Evolutionary conservation across 2,329 filamentous ascomycete species (phyloP), one percentile per base, ranked within the genome.

Genomic region (Phialophora verrucosa): DNA sequence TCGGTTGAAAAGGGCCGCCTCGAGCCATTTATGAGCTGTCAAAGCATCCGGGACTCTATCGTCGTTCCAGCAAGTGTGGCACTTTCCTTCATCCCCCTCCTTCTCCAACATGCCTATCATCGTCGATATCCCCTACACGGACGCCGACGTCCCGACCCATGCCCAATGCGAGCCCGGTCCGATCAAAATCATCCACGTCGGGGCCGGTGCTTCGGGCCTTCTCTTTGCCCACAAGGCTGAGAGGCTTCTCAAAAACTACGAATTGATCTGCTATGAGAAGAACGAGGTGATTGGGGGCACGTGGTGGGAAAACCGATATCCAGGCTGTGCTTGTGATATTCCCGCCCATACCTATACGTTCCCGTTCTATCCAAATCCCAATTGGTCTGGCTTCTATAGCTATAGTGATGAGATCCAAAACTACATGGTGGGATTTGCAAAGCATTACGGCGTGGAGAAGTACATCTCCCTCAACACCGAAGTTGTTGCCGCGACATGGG

Each of bases 301-400:
- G 5, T 76, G 74, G 74, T 68, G 65, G 8, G 71, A 73, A 63
- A 75, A 75, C 62, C 44, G 63, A n/a, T 76, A 74, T 62, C 73
- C 72, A 42, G 29, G 50, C 17, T 63, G 50, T 58, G 50, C 50
- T 7, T 58, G 50, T 44, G 50, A 63, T 29, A 53, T 51, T 8
- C 29, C 54, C 10, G 54, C 49, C 11, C 49, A 53, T 20, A 11
- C 10, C 49, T 53, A 53, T 4, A 53, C 49, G 10, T 64, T 49
- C 35, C 31, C 60, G 3, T 66, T 57, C 20, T 51, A 63, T 11
- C 59, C 59, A 12, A 74, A 73, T 42, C 58, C 69, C 7, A 73
- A 78, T 44, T 72, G 69, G 59, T 67, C 58, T 2, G 38, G 54
- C 6, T 70, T 64, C 59, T 75, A 73, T 53, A 70, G 69, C 5